Evolutionary conservation across 192 early-diverging fungal species (phyloP), one percentile per base, ranked within the genome.

Genomic region (Podila clonocystis): DNA sequence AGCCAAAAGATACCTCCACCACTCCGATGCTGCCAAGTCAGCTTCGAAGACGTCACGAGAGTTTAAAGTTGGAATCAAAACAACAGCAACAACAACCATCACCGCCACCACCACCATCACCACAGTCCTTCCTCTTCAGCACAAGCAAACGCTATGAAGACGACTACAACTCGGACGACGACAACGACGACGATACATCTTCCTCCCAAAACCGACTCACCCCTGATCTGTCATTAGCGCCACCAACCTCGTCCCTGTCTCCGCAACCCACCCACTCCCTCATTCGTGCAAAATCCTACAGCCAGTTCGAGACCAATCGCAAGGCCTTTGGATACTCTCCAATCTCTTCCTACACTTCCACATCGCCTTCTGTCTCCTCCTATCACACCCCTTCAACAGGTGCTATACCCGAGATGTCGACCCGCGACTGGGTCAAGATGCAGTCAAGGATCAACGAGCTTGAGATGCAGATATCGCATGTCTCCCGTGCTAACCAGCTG

Each of bases 401-500:
- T 3, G 41, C 41, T 17, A 17, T 45, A 15, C 62, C 1, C 22
- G 33, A 68, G 20, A 73, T 80, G 58, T 61, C 77, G 19, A 73
- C 66, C 1, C 70, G 58, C 5, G 77, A 73, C 63, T 80, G 77
- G 77, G 22, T 72, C 52, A 64, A 80, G 58, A 67, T 80, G 71
- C 70, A 80, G 30, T 64, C 61, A 28, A 70, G 64, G 24, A 80
- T 80, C 67, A 60, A 65, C 26, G 67, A 65, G 2, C 58, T 80
- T 7, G 77, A 80, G 62, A 63, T 48, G 28, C 65, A 80, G 33
- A 52, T 80, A 19, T 30, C 41, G 9, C 62, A 69, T 52, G 59
- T 73, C 45, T 57, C 70, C 2, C 34, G 71, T 62, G 72, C 66
- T 3, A 80, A 80, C 41, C 19, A 65, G 5, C 30, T 69, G 62